Evolutionary conservation across 2,329 filamentous ascomycete genomes (phyloP).

Genomic region (Sporothrix sp.): DNA sequence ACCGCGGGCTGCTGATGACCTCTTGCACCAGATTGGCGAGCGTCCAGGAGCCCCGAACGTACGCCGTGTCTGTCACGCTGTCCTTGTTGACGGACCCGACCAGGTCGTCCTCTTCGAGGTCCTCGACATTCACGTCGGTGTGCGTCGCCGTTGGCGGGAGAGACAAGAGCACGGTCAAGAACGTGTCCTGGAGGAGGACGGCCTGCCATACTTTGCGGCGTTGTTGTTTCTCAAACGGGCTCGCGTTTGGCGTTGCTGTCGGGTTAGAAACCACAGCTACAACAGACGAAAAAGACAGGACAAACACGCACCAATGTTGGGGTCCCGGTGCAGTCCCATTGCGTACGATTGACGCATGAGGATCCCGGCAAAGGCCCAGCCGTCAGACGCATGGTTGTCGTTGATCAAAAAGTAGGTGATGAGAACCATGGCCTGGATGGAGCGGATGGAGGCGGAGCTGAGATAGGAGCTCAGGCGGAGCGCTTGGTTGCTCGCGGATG

Average conservation of each 20-base stretch:
- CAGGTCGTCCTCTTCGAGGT: slow-evolving; percentile 53
- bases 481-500: slow-evolving; percentile 69
- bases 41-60: slow-evolving; percentile 69
- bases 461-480: slow-evolving; percentile 67
- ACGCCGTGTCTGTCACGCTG: slow-evolving; percentile 57
- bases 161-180: slow-evolving; percentile 66
- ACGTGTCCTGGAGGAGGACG: slow-evolving; percentile 71
- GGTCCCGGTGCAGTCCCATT: slow-evolving; percentile 71
- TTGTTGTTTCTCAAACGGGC: slow-evolving; percentile 64
- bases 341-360: slow-evolving; percentile 70
- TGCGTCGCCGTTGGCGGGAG: slow-evolving; percentile 70
- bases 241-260: slow-evolving; percentile 54
- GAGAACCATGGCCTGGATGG: slow-evolving; percentile 73
- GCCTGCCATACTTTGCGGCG: slow-evolving; percentile 75
- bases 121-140: slow-evolving; percentile 68
- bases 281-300: background rate
- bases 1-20: slow-evolving; percentile 64
- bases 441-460: slow-evolving; percentile 61
- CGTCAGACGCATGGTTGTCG: slow-evolving; percentile 74
- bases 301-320: slow-evolving; percentile 51
- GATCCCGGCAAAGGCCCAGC: slow-evolving; percentile 73
- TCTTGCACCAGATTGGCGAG: slow-evolving; percentile 70
- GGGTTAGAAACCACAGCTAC: background rate
- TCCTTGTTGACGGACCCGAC: slow-evolving; percentile 39
- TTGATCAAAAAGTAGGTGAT: slow-evolving; percentile 79